Evolutionary conservation across 2,329 filamentous ascomycete genomes (phyloP).

Genomic region (Pseudopithomyces chartarum): DNA sequence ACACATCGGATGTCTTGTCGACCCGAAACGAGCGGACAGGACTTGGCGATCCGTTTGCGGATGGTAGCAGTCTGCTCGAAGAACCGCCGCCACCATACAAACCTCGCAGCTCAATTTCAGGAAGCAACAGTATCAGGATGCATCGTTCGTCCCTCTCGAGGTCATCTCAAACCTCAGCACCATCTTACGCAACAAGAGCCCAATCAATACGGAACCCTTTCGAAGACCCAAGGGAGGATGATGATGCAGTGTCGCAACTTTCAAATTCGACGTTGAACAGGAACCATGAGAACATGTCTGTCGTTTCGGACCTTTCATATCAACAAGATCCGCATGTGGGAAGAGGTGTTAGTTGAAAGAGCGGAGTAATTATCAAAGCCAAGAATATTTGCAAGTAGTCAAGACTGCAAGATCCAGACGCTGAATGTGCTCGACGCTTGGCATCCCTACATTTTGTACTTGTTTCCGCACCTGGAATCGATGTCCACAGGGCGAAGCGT

Average conservation of each 20-base stretch:
- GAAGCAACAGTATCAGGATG: slow-evolving; percentile 38
- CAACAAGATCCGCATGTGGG: slow-evolving; percentile 32
- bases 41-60: slow-evolving; percentile 36
- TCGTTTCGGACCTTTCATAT: slow-evolving; percentile 40
- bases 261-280: slow-evolving; percentile 26
- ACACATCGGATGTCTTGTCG: slow-evolving; percentile 44
- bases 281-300: slow-evolving; percentile 29
- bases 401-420: neutral
- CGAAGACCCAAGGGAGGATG: slow-evolving; percentile 36
- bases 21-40: slow-evolving; percentile 28
- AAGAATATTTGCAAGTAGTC: too few relatives aligned
- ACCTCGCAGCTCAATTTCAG: slow-evolving; percentile 39
- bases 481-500: too few relatives aligned
- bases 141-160: slow-evolving; percentile 12
- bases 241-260: slow-evolving; percentile 35
- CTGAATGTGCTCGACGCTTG: neutral
- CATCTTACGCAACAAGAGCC: slow-evolving; percentile 16
- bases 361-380: too few relatives aligned
- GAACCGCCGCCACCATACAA: slow-evolving; percentile 46
- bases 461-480: neutral
- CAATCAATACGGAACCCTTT: slow-evolving; percentile 36
- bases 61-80: slow-evolving; percentile 30
- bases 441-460: neutral
- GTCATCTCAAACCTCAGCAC: slow-evolving; percentile 22
- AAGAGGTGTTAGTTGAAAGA: slow-evolving; percentile 17